A percentile compares a stretch with the other conserved stretches of the same genome.
These are phyloP conservation scores for Sugiyamaella floridensis DNA, from an alignment of 805 yeast genomes.

Conservation along the genomic window DNA sequence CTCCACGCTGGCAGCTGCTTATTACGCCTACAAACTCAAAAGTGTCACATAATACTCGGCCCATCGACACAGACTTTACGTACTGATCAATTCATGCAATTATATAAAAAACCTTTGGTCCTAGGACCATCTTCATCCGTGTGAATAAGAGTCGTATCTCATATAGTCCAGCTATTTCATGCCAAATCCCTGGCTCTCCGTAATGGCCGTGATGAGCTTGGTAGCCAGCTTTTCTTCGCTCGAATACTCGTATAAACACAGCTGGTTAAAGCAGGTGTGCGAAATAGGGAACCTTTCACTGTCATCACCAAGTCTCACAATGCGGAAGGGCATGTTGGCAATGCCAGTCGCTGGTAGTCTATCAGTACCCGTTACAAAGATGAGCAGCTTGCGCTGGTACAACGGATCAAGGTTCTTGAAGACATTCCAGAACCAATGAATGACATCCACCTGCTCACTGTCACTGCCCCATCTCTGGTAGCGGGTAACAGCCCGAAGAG, in stretches of 20 bases:
- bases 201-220: conserved; percentile 63
- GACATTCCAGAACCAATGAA: conserved; percentile 86
- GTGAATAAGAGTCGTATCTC: background rate
- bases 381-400: conserved; percentile 56
- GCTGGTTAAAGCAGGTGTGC: conserved; percentile 92
- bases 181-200: conserved; percentile 84
- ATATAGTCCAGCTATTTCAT: conserved; percentile 37
- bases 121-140: background rate
- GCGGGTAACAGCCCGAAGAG: conserved; percentile 63
- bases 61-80: background rate
- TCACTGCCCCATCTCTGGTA: conserved; percentile 59
- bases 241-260: conserved; percentile 64
- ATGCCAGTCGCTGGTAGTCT: conserved; percentile 91
- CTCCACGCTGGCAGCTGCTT: conserved; percentile 31
- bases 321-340: conserved; percentile 62
- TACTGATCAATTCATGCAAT: background rate
- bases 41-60: background rate
- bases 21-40: conserved; percentile 8
- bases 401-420: conserved; percentile 39
- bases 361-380: conserved; percentile 85
- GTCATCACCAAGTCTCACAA: conserved; percentile 48
- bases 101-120: background rate
- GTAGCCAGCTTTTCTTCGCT: conserved; percentile 45
- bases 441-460: conserved; percentile 36
- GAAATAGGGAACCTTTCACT: conserved; percentile 65